phyloP scores from a whole-genome alignment of 768 basidiomycete genomes.

The Auriscalpium orientale region DNA sequence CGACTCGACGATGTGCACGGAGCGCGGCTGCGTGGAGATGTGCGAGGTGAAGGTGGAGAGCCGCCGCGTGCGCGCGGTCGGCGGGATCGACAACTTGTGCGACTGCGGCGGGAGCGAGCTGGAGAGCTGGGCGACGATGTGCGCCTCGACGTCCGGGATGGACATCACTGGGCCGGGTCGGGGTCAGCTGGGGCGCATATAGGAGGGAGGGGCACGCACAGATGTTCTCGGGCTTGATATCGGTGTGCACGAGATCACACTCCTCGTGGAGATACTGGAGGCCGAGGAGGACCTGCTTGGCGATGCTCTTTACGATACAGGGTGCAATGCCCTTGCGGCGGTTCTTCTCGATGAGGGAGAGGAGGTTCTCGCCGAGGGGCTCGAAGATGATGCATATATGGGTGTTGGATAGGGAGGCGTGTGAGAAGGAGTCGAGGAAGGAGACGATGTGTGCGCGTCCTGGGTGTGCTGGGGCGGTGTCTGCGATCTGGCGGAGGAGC shows the following conservation, averaged over 20 bases:
- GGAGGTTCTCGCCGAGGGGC: constrained; percentile 72
- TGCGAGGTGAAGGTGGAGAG: constrained; percentile 55
- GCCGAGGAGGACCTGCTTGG: constrained; percentile 81
- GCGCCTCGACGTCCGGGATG: constrained; percentile 72
- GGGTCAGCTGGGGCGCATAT: too few relatives aligned
- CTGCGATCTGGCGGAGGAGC: constrained; percentile 68
- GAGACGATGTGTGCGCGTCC: constrained; percentile 80
- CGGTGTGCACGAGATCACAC: constrained; percentile 88
- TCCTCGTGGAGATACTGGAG: constrained; percentile 90
- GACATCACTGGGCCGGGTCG: constrained; percentile 51
- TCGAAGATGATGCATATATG: constrained; percentile 93
- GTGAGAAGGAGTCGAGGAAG: constrained; percentile 85
- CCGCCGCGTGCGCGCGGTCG: constrained; percentile 49
- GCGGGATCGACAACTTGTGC: constrained; percentile 75
- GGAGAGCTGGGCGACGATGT: constrained; percentile 63
- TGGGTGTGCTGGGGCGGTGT: constrained; percentile 65
- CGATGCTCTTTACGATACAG: constrained; percentile 76
- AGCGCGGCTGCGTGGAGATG: constrained; percentile 41
- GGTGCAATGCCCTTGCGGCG: constrained; percentile 80
- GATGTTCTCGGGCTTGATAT: constrained; percentile 94
- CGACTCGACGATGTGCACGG: constrained; percentile 78
- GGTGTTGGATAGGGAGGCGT: constrained; percentile 30
- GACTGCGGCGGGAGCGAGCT: constrained; percentile 66
- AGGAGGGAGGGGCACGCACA: constrained; percentile 42
- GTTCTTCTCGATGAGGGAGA: constrained; percentile 67